Percentiles rank a stretch among this genome's conserved stretches.
These are phyloP conservation scores for Arachis monticola DNA, from an alignment of 331 rosid genomes.

Conservation along the genomic window DNA sequence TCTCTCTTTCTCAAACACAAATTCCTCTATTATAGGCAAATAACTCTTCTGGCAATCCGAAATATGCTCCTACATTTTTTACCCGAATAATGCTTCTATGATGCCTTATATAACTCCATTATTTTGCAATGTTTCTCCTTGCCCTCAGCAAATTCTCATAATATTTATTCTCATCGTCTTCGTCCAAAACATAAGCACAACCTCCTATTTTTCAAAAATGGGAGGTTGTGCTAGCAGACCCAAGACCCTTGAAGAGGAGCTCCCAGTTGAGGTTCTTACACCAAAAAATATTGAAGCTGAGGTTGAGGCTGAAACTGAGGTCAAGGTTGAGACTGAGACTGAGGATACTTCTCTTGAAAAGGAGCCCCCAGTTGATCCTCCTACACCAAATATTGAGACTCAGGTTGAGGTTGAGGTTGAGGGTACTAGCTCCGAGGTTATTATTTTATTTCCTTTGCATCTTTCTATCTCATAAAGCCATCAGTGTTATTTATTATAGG, in stretches of 20 bases:
- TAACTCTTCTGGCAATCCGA: conserved; percentile 20
- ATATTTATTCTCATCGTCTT: background rate
- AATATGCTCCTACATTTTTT: conserved; percentile 38
- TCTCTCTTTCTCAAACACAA: no score
- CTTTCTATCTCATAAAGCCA: no score
- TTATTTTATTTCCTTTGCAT: background rate
- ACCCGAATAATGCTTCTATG: background rate
- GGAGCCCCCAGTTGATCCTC: no score
- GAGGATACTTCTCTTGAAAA: no score
- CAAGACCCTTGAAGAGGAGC: conserved; percentile 30
- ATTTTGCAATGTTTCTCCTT: background rate
- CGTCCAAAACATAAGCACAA: conserved; percentile 5
- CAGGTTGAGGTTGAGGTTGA: no score
- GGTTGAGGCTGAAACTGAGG: no score
- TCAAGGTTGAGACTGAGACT: conserved; percentile 12
- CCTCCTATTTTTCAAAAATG: conserved; percentile 42
- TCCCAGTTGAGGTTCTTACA: conserved; percentile 40
- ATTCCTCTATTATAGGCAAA: conserved; percentile 12
- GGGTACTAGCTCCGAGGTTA: no score
- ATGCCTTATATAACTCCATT: conserved; percentile 23
- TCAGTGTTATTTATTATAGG: no score
- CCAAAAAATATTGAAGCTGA: conserved; percentile 27
- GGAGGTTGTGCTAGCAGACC: conserved; percentile 77
- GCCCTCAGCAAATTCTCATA: conserved; percentile 33
- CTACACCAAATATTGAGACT: no score